Percentiles rank a stretch among this genome's conserved stretches.
phyloP scores from a whole-genome alignment of 331 rosid species.

The Malus hybrid region DNA sequence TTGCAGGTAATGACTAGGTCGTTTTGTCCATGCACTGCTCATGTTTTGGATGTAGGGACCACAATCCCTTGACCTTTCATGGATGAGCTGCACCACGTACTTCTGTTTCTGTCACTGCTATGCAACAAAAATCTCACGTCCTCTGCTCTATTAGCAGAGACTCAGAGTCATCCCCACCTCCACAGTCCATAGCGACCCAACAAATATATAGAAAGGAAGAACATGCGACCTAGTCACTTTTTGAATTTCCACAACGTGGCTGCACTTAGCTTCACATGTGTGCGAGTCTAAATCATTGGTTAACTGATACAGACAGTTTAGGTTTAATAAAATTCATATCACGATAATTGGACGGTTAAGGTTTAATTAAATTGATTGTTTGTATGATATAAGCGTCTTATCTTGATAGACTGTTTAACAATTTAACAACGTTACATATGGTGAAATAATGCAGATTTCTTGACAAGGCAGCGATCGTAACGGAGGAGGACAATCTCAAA shows the following conservation, averaged over 20 bases:
- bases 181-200: background rate
- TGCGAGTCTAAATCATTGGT: background rate
- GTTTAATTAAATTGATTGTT: too few species aligned
- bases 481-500: slow-evolving; percentile 44
- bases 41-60: background rate
- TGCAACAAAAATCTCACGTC: background rate
- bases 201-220: background rate
- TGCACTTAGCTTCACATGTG: background rate
- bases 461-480: slow-evolving; percentile 76
- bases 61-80: background rate
- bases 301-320: background rate
- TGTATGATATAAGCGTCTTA: background rate
- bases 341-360: background rate
- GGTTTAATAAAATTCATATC: too few species aligned
- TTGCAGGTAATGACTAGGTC: background rate
- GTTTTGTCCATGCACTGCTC: background rate
- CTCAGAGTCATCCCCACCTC: slow-evolving; percentile 8
- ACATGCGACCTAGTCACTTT: background rate
- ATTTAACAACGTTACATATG: background rate
- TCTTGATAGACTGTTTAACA: background rate
- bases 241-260: background rate
- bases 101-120: background rate
- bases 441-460: slow-evolving; percentile 42
- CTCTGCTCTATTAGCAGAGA: background rate
- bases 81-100: background rate